Evolutionary conservation across 495 filamentous ascomycete genomes (phyloP), one percentile per base, ranked within the genome.

Genomic region (Astrothelium macrocarpum): DNA sequence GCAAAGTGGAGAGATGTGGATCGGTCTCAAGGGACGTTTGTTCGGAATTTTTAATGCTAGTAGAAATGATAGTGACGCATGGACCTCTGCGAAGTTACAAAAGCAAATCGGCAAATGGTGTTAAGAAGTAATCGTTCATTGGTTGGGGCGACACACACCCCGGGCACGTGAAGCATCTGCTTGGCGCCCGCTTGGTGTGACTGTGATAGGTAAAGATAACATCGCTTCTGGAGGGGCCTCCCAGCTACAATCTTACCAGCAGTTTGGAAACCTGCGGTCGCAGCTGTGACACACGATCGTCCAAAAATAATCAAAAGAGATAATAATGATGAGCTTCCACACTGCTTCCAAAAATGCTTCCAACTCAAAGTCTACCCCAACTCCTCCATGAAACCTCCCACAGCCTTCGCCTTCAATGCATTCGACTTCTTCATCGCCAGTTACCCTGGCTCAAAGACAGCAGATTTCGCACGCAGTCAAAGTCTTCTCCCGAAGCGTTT

Each of bases 381-480:
- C 36, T 2, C 59, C 32, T 9, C 34, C 59, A 36, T 60, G 36
- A 26, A 36, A 26, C 59, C 31, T 60, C 25, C 28, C 59, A 11
- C 4, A 36, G 26, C n/a, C 23, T 43, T 20, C 59, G 32, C 59
- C 59, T n/a, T 9, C 14, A 36, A 60, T 43, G n/a, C 31, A 31
- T 29, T 25, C 25, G 23, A 28, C 34, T 18, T 29, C 32, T 61
- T 74, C 71, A 86, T 67, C 76, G 73, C 84, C 84, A 86, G 65
- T 80, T 82, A 46, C 84, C 84, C 71, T 86, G 80, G 64, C 84
- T 91, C 62, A 95, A 76, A 29, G 85, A 88, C 58, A 95, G 71
- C 61, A 95, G 74, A 32, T 87, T 87, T 62, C 90, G 89, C 31
- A 93, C 82, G 64, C 88, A 90, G 71, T 91, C 89, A 69, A 90